phyloP scores from a whole-genome alignment of 768 basidiomycete species.

The Omphalotus guepiniiformis region DNA sequence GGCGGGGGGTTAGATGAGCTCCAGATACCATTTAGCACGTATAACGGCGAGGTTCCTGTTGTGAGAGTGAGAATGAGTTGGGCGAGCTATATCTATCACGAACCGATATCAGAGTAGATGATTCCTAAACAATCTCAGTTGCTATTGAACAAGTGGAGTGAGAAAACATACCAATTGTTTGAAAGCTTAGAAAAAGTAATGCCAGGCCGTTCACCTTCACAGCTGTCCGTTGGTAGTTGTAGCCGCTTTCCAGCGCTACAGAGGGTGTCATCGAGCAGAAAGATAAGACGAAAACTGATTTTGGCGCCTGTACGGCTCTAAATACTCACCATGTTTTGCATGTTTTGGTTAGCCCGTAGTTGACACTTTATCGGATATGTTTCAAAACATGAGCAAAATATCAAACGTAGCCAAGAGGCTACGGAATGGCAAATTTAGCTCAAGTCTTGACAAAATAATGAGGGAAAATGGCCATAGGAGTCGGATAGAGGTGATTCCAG shows the following conservation, averaged over 20 bases:
- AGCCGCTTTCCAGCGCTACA: conserved; percentile 20
- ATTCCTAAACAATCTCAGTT: too few species aligned
- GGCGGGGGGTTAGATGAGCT: conserved; percentile 43
- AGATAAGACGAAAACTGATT: conserved; percentile 4
- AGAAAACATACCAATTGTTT: conserved; percentile 12
- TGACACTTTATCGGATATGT: too few species aligned
- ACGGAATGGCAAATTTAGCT: conserved; percentile 31
- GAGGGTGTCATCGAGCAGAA: conserved; percentile 17
- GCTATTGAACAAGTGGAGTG: conserved; percentile 7
- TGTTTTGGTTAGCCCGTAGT: not conserved
- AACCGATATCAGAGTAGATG: conserved; percentile 43
- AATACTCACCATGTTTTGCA: not conserved
- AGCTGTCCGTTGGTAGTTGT: conserved; percentile 27
- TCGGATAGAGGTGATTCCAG: not conserved
- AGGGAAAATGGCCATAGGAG: conserved; percentile 34
- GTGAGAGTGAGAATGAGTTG: conserved; percentile 33
- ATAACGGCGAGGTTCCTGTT: conserved; percentile 57
- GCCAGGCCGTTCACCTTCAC: conserved; percentile 26
- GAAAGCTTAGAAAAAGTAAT: conserved; percentile 28
- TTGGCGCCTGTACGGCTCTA: too few species aligned
- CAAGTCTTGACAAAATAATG: conserved; percentile 18
- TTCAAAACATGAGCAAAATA: not conserved
- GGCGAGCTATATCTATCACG: not conserved
- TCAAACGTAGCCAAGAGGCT: not conserved
- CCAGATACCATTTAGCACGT: conserved; percentile 65